Conservation (phyloP, 2,329 filamentous ascomycete species). For the Sporothrix protearum region DNA sequence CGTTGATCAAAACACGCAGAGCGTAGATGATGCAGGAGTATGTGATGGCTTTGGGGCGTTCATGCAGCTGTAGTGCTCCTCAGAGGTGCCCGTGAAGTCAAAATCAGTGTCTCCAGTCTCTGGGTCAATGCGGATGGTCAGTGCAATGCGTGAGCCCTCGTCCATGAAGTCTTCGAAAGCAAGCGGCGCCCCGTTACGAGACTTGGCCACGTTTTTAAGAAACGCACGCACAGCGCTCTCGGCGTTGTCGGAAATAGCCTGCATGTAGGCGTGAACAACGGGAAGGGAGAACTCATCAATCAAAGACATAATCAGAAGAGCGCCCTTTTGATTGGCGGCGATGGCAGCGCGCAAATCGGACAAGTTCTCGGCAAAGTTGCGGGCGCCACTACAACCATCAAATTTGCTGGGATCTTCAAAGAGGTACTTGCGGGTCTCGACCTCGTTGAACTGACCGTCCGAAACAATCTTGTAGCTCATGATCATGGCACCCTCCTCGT, state of each 20-base stretch:
- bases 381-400: conserved; percentile 38
- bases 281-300: conserved; percentile 71
- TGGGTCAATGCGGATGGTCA: conserved; percentile 36
- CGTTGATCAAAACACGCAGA: conserved; percentile 36
- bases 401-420: conserved; percentile 34
- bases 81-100: conserved; percentile 39
- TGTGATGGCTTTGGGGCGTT: conserved; percentile 26
- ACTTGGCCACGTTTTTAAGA: conserved; percentile 61
- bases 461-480: conserved; percentile 39
- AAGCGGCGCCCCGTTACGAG: conserved; percentile 39
- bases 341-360: conserved; percentile 74
- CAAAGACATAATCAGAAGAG: conserved; percentile 64
- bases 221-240: conserved; percentile 68
- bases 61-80: conserved; percentile 25
- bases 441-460: conserved; percentile 54
- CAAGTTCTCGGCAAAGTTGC: conserved; percentile 59
- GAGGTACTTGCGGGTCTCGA: conserved; percentile 59
- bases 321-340: conserved; percentile 71
- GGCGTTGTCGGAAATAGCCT: conserved; percentile 71
- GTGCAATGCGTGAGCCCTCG: conserved; percentile 37
- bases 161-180: conserved; percentile 41
- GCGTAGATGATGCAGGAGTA: conserved; percentile 39
- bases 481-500: conserved; percentile 44
- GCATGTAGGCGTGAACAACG: conserved; percentile 72
- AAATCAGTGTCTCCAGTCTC: conserved; percentile 36